phyloP scores from a whole-genome alignment of 2,329 filamentous ascomycete species.

The Venturia carpophila region DNA sequence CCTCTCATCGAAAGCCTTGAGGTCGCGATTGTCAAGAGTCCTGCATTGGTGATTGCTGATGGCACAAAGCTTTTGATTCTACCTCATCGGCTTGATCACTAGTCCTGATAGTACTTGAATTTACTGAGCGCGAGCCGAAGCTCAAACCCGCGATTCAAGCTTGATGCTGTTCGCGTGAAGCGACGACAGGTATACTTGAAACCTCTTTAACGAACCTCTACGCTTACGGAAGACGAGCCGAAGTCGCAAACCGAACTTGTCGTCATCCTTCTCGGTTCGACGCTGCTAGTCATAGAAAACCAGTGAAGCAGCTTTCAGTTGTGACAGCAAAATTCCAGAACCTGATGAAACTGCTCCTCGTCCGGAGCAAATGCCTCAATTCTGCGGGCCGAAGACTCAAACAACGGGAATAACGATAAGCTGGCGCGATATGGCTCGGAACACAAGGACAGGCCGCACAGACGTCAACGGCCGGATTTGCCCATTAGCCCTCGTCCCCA shows the following conservation, averaged over 20 bases:
- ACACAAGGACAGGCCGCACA: background rate
- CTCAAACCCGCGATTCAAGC: background rate
- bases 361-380: background rate
- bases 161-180: background rate
- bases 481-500: background rate
- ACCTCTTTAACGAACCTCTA: background rate
- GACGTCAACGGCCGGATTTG: background rate
- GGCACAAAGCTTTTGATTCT: background rate
- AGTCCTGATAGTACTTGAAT: background rate
- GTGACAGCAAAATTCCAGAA: background rate
- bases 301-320: background rate
- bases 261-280: background rate
- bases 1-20: no score
- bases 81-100: background rate
- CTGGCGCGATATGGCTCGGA: background rate
- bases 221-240: no score
- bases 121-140: background rate
- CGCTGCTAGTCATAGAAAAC: no score
- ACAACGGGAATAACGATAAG: background rate
- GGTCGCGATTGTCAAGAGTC: no score
- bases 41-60: background rate
- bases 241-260: background rate
- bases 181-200: background rate
- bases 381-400: background rate
- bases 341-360: no score